Evolutionary conservation across 2,329 filamentous ascomycete species (phyloP), one percentile per base, ranked within the genome.

Genomic region (Diatrype stigma): DNA sequence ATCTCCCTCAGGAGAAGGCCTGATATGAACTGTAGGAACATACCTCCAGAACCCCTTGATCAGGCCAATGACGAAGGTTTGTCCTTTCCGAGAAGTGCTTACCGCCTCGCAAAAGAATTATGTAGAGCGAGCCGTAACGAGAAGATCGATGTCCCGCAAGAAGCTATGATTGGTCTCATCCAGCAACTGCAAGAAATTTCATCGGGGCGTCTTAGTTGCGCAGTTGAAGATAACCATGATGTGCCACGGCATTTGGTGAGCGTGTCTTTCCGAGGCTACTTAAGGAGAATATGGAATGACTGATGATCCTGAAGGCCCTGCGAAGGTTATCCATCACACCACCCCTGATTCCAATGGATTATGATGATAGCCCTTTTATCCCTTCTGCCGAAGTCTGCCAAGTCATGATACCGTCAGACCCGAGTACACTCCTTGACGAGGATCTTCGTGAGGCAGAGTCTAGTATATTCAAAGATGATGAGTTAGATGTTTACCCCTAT

Each of bases 11-110:
- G 49, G 32, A 61, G 50, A 30, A 48, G 35, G 26, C 47, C 56
- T 3, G n/a, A 50, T 12, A 45, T 60, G 38, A 51, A 56, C 37
- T 46, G 55, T 4, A 48, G 37, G 19, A 54, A 46, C 44, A 50
- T 67, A 8, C 65, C 65, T 17, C 51, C 46, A 3, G 64, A 68
- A 40, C 58, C 57, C 17, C 57, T 64, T 7, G 51, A 59, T 38
- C 17, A 42, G 30, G 53, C 35, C 17, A 55, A 56, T 26, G 64
- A 63, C 22, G 62, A 66, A 47, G 56, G 56, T 8, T 48, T 64
- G 7, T 53, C 56, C 1, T 66, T 65, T 46, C 58, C 64, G 2
- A 34, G 53, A 11, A 50, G 52, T 7, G 47, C 54, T 2, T 45
- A 51, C 37, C 40, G 30, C n/a, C 58, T 57, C 40, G 53, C 38